Conservation (phyloP, 306 rosid genomes). For the Betula pendula region DNA sequence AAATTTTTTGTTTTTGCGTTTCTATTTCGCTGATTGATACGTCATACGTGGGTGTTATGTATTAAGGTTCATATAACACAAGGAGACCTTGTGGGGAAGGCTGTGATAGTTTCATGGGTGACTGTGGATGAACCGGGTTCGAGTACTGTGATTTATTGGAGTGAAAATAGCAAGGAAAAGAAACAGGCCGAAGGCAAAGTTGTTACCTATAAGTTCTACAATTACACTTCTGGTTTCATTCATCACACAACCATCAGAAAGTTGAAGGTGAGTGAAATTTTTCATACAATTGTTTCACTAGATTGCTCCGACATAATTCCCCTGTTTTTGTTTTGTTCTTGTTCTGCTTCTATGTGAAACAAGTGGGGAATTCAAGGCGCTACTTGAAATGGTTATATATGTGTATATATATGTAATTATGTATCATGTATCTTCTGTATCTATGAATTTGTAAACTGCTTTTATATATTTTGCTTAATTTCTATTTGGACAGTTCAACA, state of each 20-base stretch:
- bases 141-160: slow-evolving; percentile 60
- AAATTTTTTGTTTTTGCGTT: too few relatives aligned
- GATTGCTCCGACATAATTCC: neutral
- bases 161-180: slow-evolving; percentile 25
- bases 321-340: neutral
- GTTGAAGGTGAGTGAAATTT: slow-evolving; percentile 30
- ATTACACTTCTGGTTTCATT: slow-evolving; percentile 72
- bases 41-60: slow-evolving; percentile 21
- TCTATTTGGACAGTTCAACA: slow-evolving; percentile 47
- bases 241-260: slow-evolving; percentile 57
- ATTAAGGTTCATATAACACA: slow-evolving; percentile 81
- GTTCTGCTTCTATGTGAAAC: neutral
- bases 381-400: neutral
- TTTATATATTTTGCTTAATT: neutral
- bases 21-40: neutral
- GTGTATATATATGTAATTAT: neutral
- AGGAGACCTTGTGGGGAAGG: slow-evolving; percentile 74
- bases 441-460: neutral
- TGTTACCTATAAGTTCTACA: slow-evolving; percentile 51
- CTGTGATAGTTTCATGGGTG: slow-evolving; percentile 73
- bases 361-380: neutral
- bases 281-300: neutral
- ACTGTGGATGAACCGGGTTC: slow-evolving; percentile 65
- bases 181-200: slow-evolving; percentile 41
- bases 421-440: neutral